These are phyloP conservation scores for Ophiorrhiza pumila DNA, from an alignment of 257 asterid species.

Conservation along the genomic window DNA sequence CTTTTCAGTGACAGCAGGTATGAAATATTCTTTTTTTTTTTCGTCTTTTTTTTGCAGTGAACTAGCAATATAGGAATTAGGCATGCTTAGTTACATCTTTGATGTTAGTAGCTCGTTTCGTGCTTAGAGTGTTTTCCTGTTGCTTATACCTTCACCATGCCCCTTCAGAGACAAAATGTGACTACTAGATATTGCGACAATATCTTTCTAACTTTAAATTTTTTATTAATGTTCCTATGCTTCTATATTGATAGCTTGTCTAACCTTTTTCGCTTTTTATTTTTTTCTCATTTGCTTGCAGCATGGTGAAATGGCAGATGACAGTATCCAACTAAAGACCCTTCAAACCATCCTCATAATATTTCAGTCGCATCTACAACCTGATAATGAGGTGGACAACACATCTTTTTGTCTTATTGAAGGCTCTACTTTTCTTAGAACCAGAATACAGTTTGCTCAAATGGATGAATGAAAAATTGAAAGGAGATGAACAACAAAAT, in stretches of 20 bases:
- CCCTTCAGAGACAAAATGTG: not conserved
- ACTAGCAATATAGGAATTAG: not conserved
- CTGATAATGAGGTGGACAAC: constrained; percentile 72
- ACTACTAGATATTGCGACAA: not conserved
- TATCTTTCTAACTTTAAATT: not conserved
- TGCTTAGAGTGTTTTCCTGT: not conserved
- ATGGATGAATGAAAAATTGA: not conserved
- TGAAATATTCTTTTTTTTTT: not conserved
- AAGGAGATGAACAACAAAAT: not conserved
- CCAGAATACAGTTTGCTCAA: not conserved
- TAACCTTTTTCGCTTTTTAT: constrained; percentile 9
- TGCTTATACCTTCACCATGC: not conserved
- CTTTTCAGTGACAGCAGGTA: not conserved
- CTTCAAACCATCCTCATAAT: constrained; percentile 86
- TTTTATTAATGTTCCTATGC: not conserved
- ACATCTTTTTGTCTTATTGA: constrained; percentile 11
- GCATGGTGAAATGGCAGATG: constrained; percentile 98
- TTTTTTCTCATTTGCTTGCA: constrained; percentile 28
- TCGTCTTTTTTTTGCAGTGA: not conserved
- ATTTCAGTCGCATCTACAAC: constrained; percentile 86
- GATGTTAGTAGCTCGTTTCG: not conserved
- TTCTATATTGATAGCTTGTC: not conserved
- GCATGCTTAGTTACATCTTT: not conserved
- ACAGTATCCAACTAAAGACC: constrained; percentile 85
- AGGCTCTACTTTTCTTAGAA: constrained; percentile 13